phyloP scores from a whole-genome alignment of 176 grass and related monocot species.

The Oropetium thomaeum region DNA sequence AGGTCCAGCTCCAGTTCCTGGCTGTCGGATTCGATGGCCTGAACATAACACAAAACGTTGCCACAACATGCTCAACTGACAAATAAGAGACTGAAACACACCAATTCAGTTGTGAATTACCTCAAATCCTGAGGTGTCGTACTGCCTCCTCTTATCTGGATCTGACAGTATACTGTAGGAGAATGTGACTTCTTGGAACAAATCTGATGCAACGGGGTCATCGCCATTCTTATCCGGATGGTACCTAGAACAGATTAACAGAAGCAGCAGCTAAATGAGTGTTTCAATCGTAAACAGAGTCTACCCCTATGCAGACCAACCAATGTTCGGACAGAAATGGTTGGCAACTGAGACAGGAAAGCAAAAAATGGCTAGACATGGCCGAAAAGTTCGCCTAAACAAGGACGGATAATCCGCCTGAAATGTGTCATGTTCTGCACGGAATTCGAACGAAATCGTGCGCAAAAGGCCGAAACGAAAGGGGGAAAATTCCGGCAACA shows the following conservation, averaged over 20 bases:
- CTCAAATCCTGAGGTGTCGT: conserved; percentile 85
- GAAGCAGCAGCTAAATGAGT: not conserved
- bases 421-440: not conserved
- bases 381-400: not conserved
- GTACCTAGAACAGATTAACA: conserved; percentile 46
- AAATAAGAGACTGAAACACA: not conserved
- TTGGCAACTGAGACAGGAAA: not conserved
- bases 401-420: not conserved
- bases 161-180: conserved; percentile 93
- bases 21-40: conserved; percentile 85
- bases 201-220: conserved; percentile 75
- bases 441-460: not conserved
- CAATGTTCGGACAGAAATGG: not conserved
- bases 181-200: conserved; percentile 93
- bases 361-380: not conserved
- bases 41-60: conserved; percentile 8
- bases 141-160: conserved; percentile 81
- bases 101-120: conserved; percentile 27
- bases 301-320: not conserved
- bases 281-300: not conserved
- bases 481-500: not conserved
- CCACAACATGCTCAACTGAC: not conserved
- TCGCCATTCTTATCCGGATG: conserved; percentile 98
- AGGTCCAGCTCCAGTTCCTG: conserved; percentile 98
- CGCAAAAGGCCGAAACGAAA: not conserved